Conservation (phyloP, 352 stramenopile genomes). For the Globisporangium iwayamae region DNA sequence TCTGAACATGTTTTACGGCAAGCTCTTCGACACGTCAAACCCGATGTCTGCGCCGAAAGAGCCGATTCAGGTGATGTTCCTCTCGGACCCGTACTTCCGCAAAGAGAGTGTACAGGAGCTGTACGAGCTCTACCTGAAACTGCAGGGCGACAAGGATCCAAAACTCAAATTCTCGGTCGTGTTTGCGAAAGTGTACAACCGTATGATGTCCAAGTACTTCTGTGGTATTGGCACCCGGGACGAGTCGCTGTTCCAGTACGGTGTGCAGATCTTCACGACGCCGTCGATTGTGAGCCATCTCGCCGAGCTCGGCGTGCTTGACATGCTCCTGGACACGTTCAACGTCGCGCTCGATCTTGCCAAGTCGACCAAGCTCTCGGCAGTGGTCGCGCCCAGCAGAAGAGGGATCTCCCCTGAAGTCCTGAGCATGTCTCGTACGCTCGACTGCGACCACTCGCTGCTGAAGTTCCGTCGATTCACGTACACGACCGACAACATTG, state of each 20-base stretch:
- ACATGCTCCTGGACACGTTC: conserved; percentile 78
- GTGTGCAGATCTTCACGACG: conserved; percentile 94
- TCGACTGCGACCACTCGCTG: conserved; percentile 90
- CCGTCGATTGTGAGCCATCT: conserved; percentile 83
- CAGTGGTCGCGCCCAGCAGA: conserved; percentile 21
- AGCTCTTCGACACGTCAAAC: conserved; percentile 53
- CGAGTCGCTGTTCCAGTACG: conserved; percentile 89
- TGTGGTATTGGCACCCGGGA: conserved; percentile 86
- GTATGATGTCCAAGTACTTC: conserved; percentile 87
- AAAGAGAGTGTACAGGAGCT: conserved; percentile 90
- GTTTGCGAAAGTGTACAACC: conserved; percentile 83
- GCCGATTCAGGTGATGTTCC: conserved; percentile 87
- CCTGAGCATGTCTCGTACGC: conserved; percentile 29
- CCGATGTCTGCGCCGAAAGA: conserved; percentile 40
- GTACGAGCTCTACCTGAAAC: conserved; percentile 93
- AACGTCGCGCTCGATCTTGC: conserved; percentile 71
- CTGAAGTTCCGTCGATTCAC: conserved; percentile 92
- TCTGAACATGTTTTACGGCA: conserved; percentile 61
- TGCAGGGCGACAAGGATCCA: conserved; percentile 93
- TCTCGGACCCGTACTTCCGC: conserved; percentile 93
- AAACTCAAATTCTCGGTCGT: conserved; percentile 92
- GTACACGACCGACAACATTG: conserved; percentile 91
- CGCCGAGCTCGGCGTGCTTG: conserved; percentile 52
- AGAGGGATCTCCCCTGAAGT: conserved; percentile 20
- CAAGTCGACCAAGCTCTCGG: conserved; percentile 36